These are phyloP conservation scores for Nothopassalora personata DNA, from an alignment of 2,329 filamentous ascomycete genomes.

Conservation along the genomic window DNA sequence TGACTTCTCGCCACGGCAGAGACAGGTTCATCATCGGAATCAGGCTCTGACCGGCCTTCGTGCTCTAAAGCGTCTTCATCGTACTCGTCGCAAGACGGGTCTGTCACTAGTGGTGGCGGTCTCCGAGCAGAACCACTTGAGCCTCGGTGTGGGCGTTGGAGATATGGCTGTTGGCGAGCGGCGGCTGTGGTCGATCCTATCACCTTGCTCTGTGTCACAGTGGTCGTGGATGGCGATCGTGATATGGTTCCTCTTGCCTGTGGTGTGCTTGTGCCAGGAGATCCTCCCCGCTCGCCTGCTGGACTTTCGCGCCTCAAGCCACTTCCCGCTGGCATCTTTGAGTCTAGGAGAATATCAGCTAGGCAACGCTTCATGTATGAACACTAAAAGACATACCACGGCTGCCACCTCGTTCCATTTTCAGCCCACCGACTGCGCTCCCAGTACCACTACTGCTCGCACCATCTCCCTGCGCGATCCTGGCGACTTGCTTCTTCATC, in stretches of 20 bases:
- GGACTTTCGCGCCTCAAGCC: slow-evolving; percentile 9
- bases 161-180: slow-evolving; percentile 15
- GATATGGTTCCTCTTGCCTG: slow-evolving; percentile 29
- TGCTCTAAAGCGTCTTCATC: slow-evolving; percentile 27
- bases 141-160: slow-evolving; percentile 25
- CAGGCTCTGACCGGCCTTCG: slow-evolving; percentile 27
- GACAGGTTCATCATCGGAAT: slow-evolving; percentile 33
- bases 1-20: slow-evolving; percentile 39
- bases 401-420: slow-evolving; percentile 50
- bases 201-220: slow-evolving; percentile 40
- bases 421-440: slow-evolving; percentile 35
- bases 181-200: slow-evolving; percentile 13
- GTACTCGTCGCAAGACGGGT: slow-evolving; percentile 20
- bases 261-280: slow-evolving; percentile 6
- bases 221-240: slow-evolving; percentile 45
- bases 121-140: slow-evolving; percentile 33
- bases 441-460: slow-evolving; percentile 41
- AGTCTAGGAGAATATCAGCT: slow-evolving; percentile 7
- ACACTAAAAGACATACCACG: slow-evolving; percentile 30
- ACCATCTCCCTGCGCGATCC: slow-evolving; percentile 31
- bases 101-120: slow-evolving; percentile 15
- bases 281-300: neutral
- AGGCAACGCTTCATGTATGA: too few species aligned
- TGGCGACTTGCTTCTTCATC: slow-evolving; percentile 83
- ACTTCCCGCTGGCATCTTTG: slow-evolving; percentile 12